Base-by-base conservation (phyloP, 371 early-diverging fungal species). In the Syncephalastrum sp. region DNA sequence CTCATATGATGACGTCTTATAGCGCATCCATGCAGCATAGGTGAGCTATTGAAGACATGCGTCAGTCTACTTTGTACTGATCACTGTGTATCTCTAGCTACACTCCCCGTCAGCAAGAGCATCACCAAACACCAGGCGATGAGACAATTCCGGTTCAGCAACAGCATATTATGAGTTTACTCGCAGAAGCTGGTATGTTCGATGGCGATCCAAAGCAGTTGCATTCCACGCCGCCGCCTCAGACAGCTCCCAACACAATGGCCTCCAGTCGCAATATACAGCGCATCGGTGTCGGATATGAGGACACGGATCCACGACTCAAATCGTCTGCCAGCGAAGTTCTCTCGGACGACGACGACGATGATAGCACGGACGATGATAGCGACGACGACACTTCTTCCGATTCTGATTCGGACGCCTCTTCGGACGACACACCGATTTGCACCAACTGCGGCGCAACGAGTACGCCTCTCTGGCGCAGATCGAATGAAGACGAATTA, bases 391-490 rank as follows among this genome's bases (percentile, higher is more conserved):
- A 41, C 17, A 42, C 27, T 4, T 46, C 41, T 29, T 42, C 42
- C 3, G 53, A 53, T 14, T 41, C 38, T 5, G 54, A 60, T 17
- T 54, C 53, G 5, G 57, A 57, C 5, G 53, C 46, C 4, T 49
- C 53, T 19, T 33, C 24, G 15, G 64, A 59, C 19, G 67, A 64
- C 38, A 57, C 47, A 43, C 61, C 66, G 4, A 57, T 61, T 13
- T 94, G 94, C 69, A 70, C 74, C 47, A 94, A 97, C 77, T 97
- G 97, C 69, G 77, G 82, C 1, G 89, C 90, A 10, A 91, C 89
- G 0, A 81, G 78, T 3, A 95, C 98, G 3, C 94, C 97, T 0
- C 82, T 95, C 13, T 98, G 98, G 98, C 82, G 98, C 14, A 76
- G 95, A 54, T 87, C 88, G 25, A 81, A 79, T 23, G 76, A 89